Base-by-base conservation (phyloP, 1,284 basidiomycete species). In the Mycosarcoma mackinlayi region DNA sequence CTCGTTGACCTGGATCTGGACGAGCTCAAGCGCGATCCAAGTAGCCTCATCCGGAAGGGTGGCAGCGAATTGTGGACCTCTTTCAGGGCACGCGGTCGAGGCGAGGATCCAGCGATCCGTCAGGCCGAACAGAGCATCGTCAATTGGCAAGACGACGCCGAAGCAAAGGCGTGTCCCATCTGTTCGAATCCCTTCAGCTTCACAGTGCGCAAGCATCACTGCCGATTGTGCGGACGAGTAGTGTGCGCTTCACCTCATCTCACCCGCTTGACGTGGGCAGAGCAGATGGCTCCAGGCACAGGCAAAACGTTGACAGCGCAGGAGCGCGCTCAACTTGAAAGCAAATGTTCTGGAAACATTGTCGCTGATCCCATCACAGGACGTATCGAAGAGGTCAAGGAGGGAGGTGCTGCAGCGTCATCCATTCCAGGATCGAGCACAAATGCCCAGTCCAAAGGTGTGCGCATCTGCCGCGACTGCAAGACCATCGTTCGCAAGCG, bases 151-250 rank as follows among this genome's bases (percentile, higher is more conserved):
- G 89, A 91, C 34, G 95, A 97, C 78, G 85, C 87, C 0, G 81
- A 86, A 10, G 91, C 89, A 0, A 88, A 87, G 28, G 88, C 89
- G 54, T 98, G 94, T 84, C 90, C 91, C 1, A 85, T 94, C 65
- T 98, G 95, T 88, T 91, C 90, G 30, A 87, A 92, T 0, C 87
- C 89, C 0, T 98, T 98, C 81, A 89, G 92, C 1, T 84, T 98
- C 1, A 92, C 92, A 0, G 95, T 93, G 63, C 89, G 95, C 16
- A 96, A 96, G 84, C 95, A 98, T 76, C 95, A 98, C 81, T 98
- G 95, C 83, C 89, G 96, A 9, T 85, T 98, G 6, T 98, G 95
- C 75, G 95, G 95, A 0, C 87, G 90, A 37, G 91, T 98, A 41
- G 89, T 98, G 3, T 98, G 95, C 79, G 92, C 94, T 1, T 86